These are phyloP conservation scores for Cryptococcus sp. DNA, from an alignment of 1,284 basidiomycete species.

Conservation along the genomic window DNA sequence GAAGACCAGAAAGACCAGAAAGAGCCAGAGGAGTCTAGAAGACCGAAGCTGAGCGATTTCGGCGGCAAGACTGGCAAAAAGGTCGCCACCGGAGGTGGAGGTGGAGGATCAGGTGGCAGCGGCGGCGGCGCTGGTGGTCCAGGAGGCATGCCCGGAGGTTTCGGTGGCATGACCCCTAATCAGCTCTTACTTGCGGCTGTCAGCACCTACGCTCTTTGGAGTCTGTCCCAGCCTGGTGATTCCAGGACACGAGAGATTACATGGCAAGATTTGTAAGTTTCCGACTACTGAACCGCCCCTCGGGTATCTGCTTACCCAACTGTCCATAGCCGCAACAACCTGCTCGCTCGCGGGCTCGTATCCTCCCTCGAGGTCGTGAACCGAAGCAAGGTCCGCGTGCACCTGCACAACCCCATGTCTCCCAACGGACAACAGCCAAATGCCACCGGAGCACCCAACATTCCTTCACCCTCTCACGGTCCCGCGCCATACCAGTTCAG, in stretches of 20 bases:
- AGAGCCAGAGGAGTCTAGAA: slow-evolving; percentile 29
- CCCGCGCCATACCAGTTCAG: slow-evolving; percentile 79
- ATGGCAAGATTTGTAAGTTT: slow-evolving; percentile 85
- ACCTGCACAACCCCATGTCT: slow-evolving; percentile 49
- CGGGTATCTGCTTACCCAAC: background rate
- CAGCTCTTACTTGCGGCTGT: slow-evolving; percentile 46
- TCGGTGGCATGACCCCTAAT: slow-evolving; percentile 48
- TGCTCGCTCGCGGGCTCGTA: slow-evolving; percentile 94
- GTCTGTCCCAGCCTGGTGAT: slow-evolving; percentile 40
- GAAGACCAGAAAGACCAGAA: slow-evolving; percentile 30
- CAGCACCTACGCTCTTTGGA: slow-evolving; percentile 45
- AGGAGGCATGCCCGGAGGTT: slow-evolving; percentile 24
- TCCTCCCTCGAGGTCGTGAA: slow-evolving; percentile 94
- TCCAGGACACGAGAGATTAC: slow-evolving; percentile 77
- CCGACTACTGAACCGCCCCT: background rate
- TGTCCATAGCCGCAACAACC: slow-evolving; percentile 68
- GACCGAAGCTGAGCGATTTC: slow-evolving; percentile 42
- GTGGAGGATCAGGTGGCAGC: slow-evolving; percentile 35
- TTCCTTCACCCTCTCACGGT: slow-evolving; percentile 48
- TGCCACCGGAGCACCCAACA: slow-evolving; percentile 22
- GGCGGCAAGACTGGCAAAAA: slow-evolving; percentile 35
- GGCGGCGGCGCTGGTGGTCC: slow-evolving; percentile 33
- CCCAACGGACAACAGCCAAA: slow-evolving; percentile 15
- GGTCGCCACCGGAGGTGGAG: slow-evolving; percentile 35
- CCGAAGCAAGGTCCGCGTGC: slow-evolving; percentile 70